Evolutionary conservation across 192 early-diverging fungal genomes (phyloP), one percentile per base, ranked within the genome.

Genomic region (Coemansia aciculifera): DNA sequence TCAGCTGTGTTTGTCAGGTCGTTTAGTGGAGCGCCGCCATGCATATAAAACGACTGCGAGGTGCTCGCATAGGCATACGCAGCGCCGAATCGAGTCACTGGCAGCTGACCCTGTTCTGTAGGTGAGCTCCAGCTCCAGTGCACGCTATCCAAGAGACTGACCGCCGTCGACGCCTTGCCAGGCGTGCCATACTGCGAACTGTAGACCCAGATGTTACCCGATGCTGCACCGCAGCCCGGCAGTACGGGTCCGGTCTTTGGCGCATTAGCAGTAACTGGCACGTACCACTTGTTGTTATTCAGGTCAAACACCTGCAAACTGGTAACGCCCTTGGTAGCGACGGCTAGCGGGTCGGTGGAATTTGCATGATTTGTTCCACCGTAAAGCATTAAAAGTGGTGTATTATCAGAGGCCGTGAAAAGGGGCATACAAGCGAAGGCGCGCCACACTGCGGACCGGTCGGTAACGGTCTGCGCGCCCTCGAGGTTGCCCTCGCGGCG

Each of bases 121-220:
- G 80, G 77, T n/a, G 68, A 59, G 66, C 77, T 77, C 84, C 84
- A 85, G 31, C 74, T 83, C 84, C 80, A 77, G 46, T 83, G 77
- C 59, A 70, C 79, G 69, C 65, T 75, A 32, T 85, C 84, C 31
- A 85, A 72, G 5, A 79, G 42, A 31, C 71, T 67, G 2, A 85
- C 69, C 17, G 68, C 59, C 5, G 76, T 73, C n/a, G 80, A 54
- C 4, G 64, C 52, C 37, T 74, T 62, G 17, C 46, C 49, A 4
- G 60, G 10, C 29, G 46, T 43, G 10, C 74, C 67, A 10, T 79
- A 77, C 36, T 79, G 76, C 24, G 79, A 63, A 54, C 78, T 72
- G 46, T 74, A 68, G 21, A 70, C 84, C 73, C 73, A 72, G 23
- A 78, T 74, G 19, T 38, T 69, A 3, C 74, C 81, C 23, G 71